Evolutionary conservation across 2,329 filamentous ascomycete genomes (phyloP).

Genomic region (Xylaria polymorpha): DNA sequence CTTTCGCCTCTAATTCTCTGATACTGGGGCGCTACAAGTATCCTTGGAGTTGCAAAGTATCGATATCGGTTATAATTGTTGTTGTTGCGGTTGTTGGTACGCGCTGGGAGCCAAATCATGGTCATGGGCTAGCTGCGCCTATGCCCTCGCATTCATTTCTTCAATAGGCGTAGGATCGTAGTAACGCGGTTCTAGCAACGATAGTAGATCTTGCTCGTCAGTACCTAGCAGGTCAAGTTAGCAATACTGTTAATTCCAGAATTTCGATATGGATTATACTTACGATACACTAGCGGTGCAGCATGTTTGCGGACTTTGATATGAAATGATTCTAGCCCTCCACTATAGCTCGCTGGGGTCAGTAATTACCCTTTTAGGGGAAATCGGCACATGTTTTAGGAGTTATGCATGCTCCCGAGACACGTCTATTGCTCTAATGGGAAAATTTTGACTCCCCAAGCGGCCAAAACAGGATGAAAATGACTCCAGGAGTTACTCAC

Average conservation of each 20-base stretch:
- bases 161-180: slow-evolving; percentile 19
- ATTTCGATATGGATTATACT: background rate
- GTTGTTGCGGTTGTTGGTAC: background rate
- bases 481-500: no score
- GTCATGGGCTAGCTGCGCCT: background rate
- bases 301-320: background rate
- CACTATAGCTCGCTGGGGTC: no score
- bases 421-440: no score
- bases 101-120: background rate
- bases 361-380: no score
- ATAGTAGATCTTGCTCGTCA: slow-evolving; percentile 11
- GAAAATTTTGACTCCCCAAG: no score
- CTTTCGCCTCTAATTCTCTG: background rate
- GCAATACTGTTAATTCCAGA: background rate
- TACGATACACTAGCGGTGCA: slow-evolving; percentile 14
- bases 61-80: background rate
- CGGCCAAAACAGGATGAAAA: no score
- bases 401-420: no score
- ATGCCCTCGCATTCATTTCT: slow-evolving; percentile 10
- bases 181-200: background rate
- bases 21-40: background rate
- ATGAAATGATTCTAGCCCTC: background rate
- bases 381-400: no score
- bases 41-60: no score
- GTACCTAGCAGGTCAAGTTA: slow-evolving; percentile 14